phyloP scores from a whole-genome alignment of 1,284 basidiomycete species.

The Sporisorium graminicola region DNA sequence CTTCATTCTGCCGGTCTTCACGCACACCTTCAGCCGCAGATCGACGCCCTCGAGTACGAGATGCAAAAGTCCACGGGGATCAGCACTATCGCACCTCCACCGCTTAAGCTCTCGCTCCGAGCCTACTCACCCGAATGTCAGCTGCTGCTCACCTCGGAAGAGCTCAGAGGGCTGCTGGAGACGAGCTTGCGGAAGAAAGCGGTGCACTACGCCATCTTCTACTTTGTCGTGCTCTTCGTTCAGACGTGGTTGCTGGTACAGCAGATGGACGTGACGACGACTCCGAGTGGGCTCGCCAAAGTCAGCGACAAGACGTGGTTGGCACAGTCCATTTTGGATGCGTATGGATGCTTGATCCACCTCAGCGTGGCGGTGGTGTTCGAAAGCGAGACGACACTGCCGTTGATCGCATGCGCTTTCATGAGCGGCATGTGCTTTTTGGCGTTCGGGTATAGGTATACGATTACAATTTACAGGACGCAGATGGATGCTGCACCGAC shows the following conservation, averaged over 20 bases:
- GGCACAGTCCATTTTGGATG: slow-evolving; percentile 64
- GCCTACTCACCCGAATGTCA: slow-evolving; percentile 68
- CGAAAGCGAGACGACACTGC: slow-evolving; percentile 42
- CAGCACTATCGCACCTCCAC: slow-evolving; percentile 41
- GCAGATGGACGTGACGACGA: slow-evolving; percentile 67
- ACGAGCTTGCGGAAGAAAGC: slow-evolving; percentile 59
- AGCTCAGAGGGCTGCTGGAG: slow-evolving; percentile 42
- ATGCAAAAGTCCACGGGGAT: slow-evolving; percentile 61
- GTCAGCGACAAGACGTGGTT: slow-evolving; percentile 59
- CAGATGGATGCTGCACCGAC: slow-evolving; percentile 35
- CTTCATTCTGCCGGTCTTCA: slow-evolving; percentile 54
- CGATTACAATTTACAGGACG: slow-evolving; percentile 34
- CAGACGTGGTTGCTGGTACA: slow-evolving; percentile 62
- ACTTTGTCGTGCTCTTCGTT: slow-evolving; percentile 53
- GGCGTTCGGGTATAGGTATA: slow-evolving; percentile 44
- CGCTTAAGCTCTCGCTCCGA: slow-evolving; percentile 45
- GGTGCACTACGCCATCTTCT: slow-evolving; percentile 57
- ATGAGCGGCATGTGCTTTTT: slow-evolving; percentile 46
- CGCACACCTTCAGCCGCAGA: slow-evolving; percentile 21
- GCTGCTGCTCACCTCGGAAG: slow-evolving; percentile 54
- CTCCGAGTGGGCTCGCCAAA: slow-evolving; percentile 57
- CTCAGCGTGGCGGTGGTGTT: slow-evolving; percentile 41
- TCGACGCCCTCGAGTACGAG: slow-evolving; percentile 64
- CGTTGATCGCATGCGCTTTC: slow-evolving; percentile 41
- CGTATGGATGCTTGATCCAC: slow-evolving; percentile 46